phyloP scores from a whole-genome alignment of 345 rosid species.

The Populus simonii region DNA sequence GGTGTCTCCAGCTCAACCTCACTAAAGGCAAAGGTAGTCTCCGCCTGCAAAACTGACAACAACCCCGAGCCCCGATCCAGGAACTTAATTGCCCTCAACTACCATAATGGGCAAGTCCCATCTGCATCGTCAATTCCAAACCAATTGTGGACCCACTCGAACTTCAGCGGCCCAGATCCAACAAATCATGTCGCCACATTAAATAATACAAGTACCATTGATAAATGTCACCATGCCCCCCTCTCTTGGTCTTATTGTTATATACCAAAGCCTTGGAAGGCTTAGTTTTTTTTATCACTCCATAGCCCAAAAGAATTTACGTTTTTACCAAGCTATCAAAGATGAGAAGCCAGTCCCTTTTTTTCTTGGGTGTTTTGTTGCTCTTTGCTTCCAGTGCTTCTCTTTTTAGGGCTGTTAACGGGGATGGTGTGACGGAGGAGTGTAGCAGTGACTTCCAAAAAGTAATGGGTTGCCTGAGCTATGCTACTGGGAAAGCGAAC shows the following conservation, averaged over 20 bases:
- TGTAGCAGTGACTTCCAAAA: slow-evolving; percentile 50
- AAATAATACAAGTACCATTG: background rate
- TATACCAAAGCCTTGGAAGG: background rate
- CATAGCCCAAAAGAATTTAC: background rate
- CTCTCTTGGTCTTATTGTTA: background rate
- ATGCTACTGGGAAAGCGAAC: slow-evolving; percentile 55
- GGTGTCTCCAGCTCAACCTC: background rate
- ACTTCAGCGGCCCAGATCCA: background rate
- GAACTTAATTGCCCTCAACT: slow-evolving; percentile 14
- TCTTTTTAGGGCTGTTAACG: slow-evolving; percentile 11
- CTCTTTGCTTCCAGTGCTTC: slow-evolving; percentile 14
- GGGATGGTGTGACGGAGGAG: slow-evolving; percentile 8
- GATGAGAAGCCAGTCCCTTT: background rate
- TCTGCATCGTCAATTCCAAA: background rate
- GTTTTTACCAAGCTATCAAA: background rate
- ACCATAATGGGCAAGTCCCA: background rate
- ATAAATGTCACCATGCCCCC: background rate
- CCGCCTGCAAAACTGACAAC: slow-evolving; percentile 1
- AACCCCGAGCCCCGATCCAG: background rate
- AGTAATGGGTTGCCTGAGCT: slow-evolving; percentile 58
- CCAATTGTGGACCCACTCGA: background rate
- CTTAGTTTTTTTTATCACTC: background rate
- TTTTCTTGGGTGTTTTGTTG: background rate
- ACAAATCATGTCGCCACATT: background rate
- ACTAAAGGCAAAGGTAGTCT: background rate